Evolutionary conservation across 768 basidiomycete species (phyloP), one percentile per base, ranked within the genome.

Genomic region (Lyophyllum atratum): DNA sequence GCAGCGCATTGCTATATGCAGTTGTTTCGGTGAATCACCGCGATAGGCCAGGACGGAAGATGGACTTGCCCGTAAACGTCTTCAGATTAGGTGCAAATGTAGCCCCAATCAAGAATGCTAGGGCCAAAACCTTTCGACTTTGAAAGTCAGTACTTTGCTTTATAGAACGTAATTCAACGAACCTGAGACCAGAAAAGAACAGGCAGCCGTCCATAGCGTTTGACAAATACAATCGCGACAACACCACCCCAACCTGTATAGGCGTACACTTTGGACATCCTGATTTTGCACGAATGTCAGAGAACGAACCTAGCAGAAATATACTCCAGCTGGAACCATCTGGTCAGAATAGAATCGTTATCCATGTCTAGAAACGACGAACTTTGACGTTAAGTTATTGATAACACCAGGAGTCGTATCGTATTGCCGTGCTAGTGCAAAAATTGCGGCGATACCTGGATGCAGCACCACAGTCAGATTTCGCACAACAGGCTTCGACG

Each of bases 141-240:
- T 46, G 26, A 46, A n/a, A 4, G 12, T 46, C 45, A 15, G n/a
- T 22, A 19, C 19, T n/a, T 28, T 10, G 22, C 4, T 21, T 21
- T 12, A 2, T 44, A 12, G 21, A 24, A 4, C 5, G 14, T 8
- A 15, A 14, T 2, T 28, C 22, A 43, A 55, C 75, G 31, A 54
- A 78, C 79, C 70, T 84, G 70, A 0, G 81, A 80, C 82, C 83
- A 85, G 68, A 85, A 85, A 6, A 86, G 70, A 2, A 85, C 74
- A 1, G 85, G 85, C 10, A 86, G 77, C n/a, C 85, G 79, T 8
- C 85, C 85, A 58, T 68, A 82, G 12, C 80, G 78, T 39, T 81
- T 75, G 61, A 82, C 76, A 17, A 85, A 70, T 56, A 83, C 74
- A 5, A 82, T 79, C 10, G 80, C 76, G 53, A 80, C 66, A 40